A percentile compares a stretch with the other conserved stretches of the same genome.
These are phyloP conservation scores for Rhodotorula graminis DNA, from an alignment of 768 basidiomycete genomes.

Conservation along the genomic window DNA sequence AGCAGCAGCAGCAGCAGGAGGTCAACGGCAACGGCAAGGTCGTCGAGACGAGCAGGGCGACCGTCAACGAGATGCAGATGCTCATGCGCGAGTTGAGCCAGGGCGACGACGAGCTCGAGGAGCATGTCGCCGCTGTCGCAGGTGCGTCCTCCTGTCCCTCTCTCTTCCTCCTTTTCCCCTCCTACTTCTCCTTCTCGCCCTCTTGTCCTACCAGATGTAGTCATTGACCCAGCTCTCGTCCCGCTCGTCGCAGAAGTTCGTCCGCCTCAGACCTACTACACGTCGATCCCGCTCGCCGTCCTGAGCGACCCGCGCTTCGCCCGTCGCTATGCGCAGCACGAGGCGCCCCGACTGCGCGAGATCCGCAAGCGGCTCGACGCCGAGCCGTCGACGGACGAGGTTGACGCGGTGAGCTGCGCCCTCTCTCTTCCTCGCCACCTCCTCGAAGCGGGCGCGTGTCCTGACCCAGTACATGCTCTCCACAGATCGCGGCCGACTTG, in stretches of 20 bases:
- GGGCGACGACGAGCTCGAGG: slow-evolving; percentile 70
- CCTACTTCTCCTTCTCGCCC: too few relatives aligned
- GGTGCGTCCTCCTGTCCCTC: slow-evolving; percentile 52
- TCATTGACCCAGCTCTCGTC: not conserved
- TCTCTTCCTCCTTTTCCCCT: too few relatives aligned
- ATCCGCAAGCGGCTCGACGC: slow-evolving; percentile 85
- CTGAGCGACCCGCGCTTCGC: slow-evolving; percentile 34
- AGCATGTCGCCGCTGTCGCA: slow-evolving; percentile 75
- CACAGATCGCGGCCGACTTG: slow-evolving; percentile 73
- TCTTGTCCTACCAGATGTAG: too few relatives aligned
- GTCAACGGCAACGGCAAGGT: slow-evolving; percentile 3
- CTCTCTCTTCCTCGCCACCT: too few relatives aligned
- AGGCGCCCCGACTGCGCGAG: slow-evolving; percentile 87
- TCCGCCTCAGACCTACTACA: slow-evolving; percentile 91
- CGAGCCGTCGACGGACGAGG: slow-evolving; percentile 61
- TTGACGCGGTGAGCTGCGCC: slow-evolving; percentile 55
- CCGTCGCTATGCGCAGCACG: slow-evolving; percentile 54
- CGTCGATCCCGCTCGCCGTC: slow-evolving; percentile 82
- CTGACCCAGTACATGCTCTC: not conserved
- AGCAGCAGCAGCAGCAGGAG: not conserved
- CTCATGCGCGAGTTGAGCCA: slow-evolving; percentile 86
- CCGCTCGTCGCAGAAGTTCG: slow-evolving; percentile 63
- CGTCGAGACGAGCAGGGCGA: slow-evolving; percentile 41
- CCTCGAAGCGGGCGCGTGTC: too few relatives aligned
- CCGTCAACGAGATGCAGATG: slow-evolving; percentile 87